Conservation (phyloP, 179 eudicot genomes). For the Spinacia oleracea region DNA sequence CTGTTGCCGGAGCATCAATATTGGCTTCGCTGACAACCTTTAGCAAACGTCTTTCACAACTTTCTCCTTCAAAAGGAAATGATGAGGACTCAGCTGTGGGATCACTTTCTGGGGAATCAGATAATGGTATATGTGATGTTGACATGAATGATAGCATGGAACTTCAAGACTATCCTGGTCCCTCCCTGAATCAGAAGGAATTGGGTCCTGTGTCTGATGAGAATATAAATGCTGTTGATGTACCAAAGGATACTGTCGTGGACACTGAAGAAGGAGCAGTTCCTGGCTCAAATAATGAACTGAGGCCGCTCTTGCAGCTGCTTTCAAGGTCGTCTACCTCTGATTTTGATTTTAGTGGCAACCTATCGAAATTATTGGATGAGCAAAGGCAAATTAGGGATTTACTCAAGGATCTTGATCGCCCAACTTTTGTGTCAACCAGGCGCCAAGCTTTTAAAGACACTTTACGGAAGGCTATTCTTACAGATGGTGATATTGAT, state of each 20-base stretch:
- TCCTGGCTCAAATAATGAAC: conserved; percentile 40
- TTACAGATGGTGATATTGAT: conserved; percentile 54
- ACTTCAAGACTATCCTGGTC: conserved; percentile 43
- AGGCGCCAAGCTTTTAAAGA: conserved; percentile 75
- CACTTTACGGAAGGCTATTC: conserved; percentile 54
- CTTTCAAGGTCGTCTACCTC: conserved; percentile 53
- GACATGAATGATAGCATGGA: conserved; percentile 64
- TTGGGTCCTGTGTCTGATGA: conserved; percentile 44
- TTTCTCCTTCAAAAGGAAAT: conserved; percentile 60
- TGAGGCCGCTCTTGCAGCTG: conserved; percentile 50
- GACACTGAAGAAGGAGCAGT: conserved; percentile 52
- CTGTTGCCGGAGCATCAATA: conserved; percentile 80
- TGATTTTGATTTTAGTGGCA: conserved; percentile 46
- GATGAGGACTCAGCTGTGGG: conserved; percentile 46
- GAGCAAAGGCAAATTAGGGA: conserved; percentile 55
- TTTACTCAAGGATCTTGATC: conserved; percentile 55
- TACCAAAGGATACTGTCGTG: conserved; percentile 41
- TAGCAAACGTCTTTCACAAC: conserved; percentile 51
- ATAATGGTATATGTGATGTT: conserved; percentile 48
- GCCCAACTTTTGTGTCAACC: conserved; percentile 42
- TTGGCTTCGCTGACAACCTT: conserved; percentile 62
- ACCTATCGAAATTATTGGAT: conserved; percentile 55
- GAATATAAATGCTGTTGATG: conserved; percentile 44
- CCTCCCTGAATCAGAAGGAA: conserved; percentile 47
- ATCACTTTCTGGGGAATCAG: conserved; percentile 54